These are phyloP conservation scores for Penicillium odoratum DNA, from an alignment of 495 filamentous ascomycete species.

Conservation along the genomic window DNA sequence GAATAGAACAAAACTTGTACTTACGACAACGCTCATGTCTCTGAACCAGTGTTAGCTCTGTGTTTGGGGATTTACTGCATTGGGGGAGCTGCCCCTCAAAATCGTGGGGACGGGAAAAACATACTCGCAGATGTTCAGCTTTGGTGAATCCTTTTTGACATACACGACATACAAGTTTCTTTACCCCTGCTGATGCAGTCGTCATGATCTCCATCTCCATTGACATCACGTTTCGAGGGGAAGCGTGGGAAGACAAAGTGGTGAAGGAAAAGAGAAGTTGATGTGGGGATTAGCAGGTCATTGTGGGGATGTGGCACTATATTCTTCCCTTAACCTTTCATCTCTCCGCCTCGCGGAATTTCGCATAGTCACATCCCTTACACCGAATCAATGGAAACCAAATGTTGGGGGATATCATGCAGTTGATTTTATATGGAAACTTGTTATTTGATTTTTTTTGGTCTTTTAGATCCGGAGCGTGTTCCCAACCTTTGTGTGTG, in stretches of 20 bases:
- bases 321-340: neutral
- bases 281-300: constrained; percentile 16
- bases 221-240: neutral
- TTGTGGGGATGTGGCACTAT: constrained; percentile 26
- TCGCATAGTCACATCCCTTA: neutral
- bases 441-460: no score
- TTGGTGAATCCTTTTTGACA: constrained; percentile 49
- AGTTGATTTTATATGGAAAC: no score
- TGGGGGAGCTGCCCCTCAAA: constrained; percentile 13
- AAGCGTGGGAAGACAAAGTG: neutral
- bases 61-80: constrained; percentile 1
- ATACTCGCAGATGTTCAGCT: constrained; percentile 47
- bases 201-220: constrained; percentile 25
- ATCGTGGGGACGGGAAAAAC: constrained; percentile 18
- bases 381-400: neutral
- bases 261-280: neutral
- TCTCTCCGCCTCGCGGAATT: neutral
- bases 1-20: constrained; percentile 10
- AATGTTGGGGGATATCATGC: neutral
- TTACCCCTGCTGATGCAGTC: constrained; percentile 19
- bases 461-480: no score
- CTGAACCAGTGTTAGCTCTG: constrained; percentile 24
- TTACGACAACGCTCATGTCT: constrained; percentile 53
- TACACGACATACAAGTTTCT: constrained; percentile 40
- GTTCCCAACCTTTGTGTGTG: neutral